These are phyloP conservation scores for Globisporangium recalcitrans DNA, from an alignment of 352 stramenopile genomes.

Conservation along the genomic window DNA sequence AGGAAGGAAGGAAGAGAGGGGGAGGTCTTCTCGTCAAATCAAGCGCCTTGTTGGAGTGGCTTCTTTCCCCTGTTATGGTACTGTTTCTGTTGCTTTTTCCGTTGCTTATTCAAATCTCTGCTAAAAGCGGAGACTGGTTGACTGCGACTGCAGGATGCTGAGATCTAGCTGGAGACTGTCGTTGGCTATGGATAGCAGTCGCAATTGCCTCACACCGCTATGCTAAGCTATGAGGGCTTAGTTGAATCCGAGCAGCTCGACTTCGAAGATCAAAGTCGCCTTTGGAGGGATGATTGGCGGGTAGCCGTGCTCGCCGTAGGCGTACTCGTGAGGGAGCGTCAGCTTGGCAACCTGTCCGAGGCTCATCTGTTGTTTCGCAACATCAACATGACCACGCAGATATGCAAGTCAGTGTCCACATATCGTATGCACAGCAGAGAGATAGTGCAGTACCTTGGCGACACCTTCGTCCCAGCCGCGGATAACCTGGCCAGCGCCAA, in stretches of 20 bases:
- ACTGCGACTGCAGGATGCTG: neutral
- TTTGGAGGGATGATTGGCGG: constrained; percentile 88
- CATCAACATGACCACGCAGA: neutral
- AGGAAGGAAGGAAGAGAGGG: no score
- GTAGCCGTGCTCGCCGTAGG: constrained; percentile 89
- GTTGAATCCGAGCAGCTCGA: constrained; percentile 85
- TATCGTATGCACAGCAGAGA: neutral
- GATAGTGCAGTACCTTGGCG: constrained; percentile 19
- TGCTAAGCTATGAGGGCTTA: constrained; percentile 17
- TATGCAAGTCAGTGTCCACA: neutral
- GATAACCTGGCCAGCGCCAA: constrained; percentile 75
- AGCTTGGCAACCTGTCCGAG: constrained; percentile 92
- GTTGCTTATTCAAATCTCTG: neutral
- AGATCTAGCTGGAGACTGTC: neutral
- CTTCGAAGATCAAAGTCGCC: constrained; percentile 91
- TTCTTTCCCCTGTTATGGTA: constrained; percentile 4
- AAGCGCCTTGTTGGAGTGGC: neutral
- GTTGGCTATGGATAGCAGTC: neutral
- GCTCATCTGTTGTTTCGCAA: constrained; percentile 50
- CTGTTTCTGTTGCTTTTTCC: neutral
- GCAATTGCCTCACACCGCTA: neutral
- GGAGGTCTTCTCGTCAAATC: neutral
- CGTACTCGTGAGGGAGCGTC: constrained; percentile 91
- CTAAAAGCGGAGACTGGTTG: neutral
- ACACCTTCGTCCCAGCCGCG: constrained; percentile 76